Conservation (phyloP, 257 asterid genomes). For the Buddleja alternifolia region DNA sequence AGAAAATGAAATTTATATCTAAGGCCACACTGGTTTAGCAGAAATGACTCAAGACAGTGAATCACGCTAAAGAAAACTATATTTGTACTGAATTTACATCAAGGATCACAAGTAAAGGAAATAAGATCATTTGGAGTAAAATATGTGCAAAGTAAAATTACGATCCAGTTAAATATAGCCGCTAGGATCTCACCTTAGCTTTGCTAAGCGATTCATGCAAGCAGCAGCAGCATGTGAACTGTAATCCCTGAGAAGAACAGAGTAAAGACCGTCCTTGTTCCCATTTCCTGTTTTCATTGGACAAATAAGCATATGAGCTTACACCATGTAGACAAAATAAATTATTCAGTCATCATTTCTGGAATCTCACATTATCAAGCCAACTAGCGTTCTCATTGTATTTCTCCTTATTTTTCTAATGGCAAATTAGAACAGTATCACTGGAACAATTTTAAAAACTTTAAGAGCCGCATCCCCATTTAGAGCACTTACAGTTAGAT, state of each 20-base stretch:
- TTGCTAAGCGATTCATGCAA: constrained; percentile 98
- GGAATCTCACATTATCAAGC: constrained; percentile 17
- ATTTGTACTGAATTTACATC: not conserved
- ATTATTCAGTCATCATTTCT: not conserved
- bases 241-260: constrained; percentile 94
- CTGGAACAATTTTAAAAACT: constrained; percentile 6
- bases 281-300: constrained; percentile 77
- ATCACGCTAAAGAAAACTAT: constrained; percentile 9
- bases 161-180: constrained; percentile 11
- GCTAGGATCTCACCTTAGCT: constrained; percentile 66
- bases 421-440: constrained; percentile 17
- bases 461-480: not conserved
- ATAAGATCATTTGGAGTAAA: not conserved
- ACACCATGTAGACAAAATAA: constrained; percentile 16
- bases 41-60: not conserved
- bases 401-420: not conserved
- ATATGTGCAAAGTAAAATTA: constrained; percentile 8
- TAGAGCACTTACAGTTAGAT: not conserved
- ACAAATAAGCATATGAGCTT: constrained; percentile 15
- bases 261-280: constrained; percentile 89
- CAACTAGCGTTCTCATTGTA: constrained; percentile 9
- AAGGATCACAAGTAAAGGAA: constrained; percentile 9
- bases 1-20: constrained; percentile 1
- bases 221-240: constrained; percentile 84
- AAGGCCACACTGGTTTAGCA: not conserved